These are phyloP conservation scores for Mortierella sp. DNA, from an alignment of 371 early-diverging fungal genomes.

Conservation along the genomic window DNA sequence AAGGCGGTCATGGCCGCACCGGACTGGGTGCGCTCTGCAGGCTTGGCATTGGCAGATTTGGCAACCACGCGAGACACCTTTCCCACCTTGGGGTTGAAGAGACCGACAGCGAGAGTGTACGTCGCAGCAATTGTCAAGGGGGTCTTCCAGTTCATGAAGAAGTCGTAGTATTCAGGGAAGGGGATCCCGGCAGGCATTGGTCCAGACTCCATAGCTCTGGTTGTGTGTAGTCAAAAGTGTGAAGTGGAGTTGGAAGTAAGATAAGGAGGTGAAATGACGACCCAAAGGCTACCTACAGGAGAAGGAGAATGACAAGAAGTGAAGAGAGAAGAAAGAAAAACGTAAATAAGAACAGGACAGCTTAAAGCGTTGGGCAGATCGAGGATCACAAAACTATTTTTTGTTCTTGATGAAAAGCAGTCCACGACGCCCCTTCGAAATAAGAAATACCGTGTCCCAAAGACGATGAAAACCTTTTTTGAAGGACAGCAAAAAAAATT, in stretches of 20 bases:
- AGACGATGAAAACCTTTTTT: not conserved
- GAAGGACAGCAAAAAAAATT: slow-evolving; percentile 7
- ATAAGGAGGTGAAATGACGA: not conserved
- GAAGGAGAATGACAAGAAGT: not conserved
- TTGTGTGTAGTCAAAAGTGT: not conserved
- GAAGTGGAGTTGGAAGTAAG: not conserved
- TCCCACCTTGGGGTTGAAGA: slow-evolving; percentile 72
- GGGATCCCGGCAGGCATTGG: slow-evolving; percentile 63
- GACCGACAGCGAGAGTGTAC: slow-evolving; percentile 63
- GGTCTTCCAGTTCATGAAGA: slow-evolving; percentile 82
- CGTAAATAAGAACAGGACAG: slow-evolving; percentile 1
- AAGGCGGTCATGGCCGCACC: slow-evolving; percentile 73
- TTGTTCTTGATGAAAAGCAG: not conserved
- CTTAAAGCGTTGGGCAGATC: not conserved
- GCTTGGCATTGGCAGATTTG: slow-evolving; percentile 59
- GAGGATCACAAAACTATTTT: no score
- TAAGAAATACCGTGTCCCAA: not conserved
- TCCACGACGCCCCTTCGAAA: not conserved
- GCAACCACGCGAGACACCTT: slow-evolving; percentile 67
- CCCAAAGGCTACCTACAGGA: not conserved
- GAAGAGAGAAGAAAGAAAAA: slow-evolving; percentile 1
- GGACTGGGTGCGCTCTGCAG: slow-evolving; percentile 51
- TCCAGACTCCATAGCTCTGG: slow-evolving; percentile 43
- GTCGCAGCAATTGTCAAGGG: slow-evolving; percentile 72
- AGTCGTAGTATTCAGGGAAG: slow-evolving; percentile 71